Base-by-base conservation (phyloP, 2,329 filamentous ascomycete species). In the Ophiocordyceps robertsii region DNA sequence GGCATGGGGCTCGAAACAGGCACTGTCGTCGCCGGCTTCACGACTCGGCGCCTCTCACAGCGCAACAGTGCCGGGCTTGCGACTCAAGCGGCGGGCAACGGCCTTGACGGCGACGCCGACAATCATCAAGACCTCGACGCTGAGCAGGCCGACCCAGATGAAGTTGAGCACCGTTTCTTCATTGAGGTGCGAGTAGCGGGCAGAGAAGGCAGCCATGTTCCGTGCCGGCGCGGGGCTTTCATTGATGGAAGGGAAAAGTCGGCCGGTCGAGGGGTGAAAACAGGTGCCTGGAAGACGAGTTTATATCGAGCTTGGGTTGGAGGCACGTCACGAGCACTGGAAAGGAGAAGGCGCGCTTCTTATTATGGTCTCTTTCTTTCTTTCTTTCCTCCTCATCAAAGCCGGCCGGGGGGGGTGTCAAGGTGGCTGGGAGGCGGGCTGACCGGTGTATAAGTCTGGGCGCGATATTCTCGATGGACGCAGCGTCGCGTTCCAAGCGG, bases 121-220 rank as follows among this genome's bases (percentile, higher is more conserved):
- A 4, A 72, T 62, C 58, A 71, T 63, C 37, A 67, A 44, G 16
- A 65, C 61, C 47, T 72, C 66, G 31, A 71, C 49, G 16, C 60
- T 60, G 35, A 71, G 53, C n/a, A 72, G 60, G 35, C 64, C 62
- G 39, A 71, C 59, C 65, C 68, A 71, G 39, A 71, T 51, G 30
- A 59, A 56, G 57, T 72, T 69, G 38, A 70, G 55, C 30, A 70
- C 57, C 40, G 55, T 53, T 44, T 62, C 58, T 44, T 66, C 58
- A 45, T 61, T 51, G 42, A 55, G 56, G 36, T 52, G 54, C 47
- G 39, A 55, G 52, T 46, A 56, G 51, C 44, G 52, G 47, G 43
- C 44, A 49, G 53, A 49, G 46, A 54, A 55, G 47, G 47, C 45
- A 21, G 48, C 44, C 51, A 43, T 56, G 41, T 40, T 21, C 36